These are phyloP conservation scores for Betula pendula DNA, from an alignment of 306 rosid genomes.

Conservation along the genomic window DNA sequence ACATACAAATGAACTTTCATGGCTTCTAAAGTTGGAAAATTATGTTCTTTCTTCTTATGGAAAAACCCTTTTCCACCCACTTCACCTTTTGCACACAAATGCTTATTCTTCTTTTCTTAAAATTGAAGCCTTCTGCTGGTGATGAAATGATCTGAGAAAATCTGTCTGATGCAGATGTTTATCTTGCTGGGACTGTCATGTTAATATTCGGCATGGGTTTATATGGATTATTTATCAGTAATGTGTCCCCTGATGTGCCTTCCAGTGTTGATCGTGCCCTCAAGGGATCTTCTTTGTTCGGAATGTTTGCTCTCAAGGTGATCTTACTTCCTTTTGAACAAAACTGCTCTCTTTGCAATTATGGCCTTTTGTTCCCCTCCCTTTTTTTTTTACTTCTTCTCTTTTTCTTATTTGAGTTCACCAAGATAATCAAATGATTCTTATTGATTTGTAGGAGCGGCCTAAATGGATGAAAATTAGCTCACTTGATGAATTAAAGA, in stretches of 20 bases:
- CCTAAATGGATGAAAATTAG: conserved; percentile 92
- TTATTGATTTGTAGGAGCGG: conserved; percentile 58
- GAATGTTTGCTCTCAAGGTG: conserved; percentile 98
- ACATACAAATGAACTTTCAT: neutral
- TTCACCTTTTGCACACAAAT: conserved; percentile 2
- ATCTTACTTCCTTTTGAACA: conserved; percentile 2
- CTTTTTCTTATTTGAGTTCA: neutral
- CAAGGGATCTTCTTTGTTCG: conserved; percentile 78
- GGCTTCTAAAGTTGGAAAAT: conserved; percentile 10
- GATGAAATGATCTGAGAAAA: conserved; percentile 15
- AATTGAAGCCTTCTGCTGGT: conserved; percentile 4
- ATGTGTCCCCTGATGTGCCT: conserved; percentile 52
- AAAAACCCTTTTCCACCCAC: conserved; percentile 13
- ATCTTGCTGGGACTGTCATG: conserved; percentile 99
- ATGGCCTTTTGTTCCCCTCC: neutral
- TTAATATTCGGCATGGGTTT: conserved; percentile 93
- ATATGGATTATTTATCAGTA: conserved; percentile 84
- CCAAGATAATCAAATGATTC: neutral
- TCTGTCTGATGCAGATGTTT: conserved; percentile 72
- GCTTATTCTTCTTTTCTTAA: neutral
- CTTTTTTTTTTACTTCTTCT: neutral
- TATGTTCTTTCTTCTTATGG: neutral
- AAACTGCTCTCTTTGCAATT: neutral
- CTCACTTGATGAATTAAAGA: conserved; percentile 91
- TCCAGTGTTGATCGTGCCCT: conserved; percentile 71